Evolutionary conservation across 1,139 yeast genomes (phyloP), one percentile per base, ranked within the genome.

Genomic region (Yamadazyma spencermartinsiae): DNA sequence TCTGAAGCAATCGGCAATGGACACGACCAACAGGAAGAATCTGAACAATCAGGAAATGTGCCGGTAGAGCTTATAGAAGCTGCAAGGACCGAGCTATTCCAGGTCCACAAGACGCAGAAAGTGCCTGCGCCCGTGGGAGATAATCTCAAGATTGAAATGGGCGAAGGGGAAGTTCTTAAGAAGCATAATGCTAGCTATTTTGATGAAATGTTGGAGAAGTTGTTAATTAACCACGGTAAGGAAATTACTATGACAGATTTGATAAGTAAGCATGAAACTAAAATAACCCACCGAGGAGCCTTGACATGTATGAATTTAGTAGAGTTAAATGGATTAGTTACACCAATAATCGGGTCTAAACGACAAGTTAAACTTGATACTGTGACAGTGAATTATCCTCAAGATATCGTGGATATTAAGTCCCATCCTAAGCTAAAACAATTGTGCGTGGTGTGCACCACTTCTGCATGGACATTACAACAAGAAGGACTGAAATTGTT

Each of bases 41-140:
- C 5, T 8, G 12, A 6, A 12, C 26, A 10, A 13, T 20, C 8
- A 16, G 43, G 32, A 17, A 27, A 27, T 18, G 37, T 36, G 10
- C 62, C 66, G 0, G 55, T 44, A 3, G 61, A 55, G 0, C 48
- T 49, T 2, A 63, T 74, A 15, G 44, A 55, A 4, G 35, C 38
- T 7, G 74, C 77, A 2, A 62, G 71, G 24, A 65, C 61, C 12
- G 59, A 59, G 26, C 56, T 76, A 17, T 74, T 69, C 46, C 58
- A 56, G 19, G 31, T 64, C 4, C 81, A 76, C 49, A 75, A 73
- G 45, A 50, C 71, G 2, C 59, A 61, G 37, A 76, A 74, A 44
- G 55, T 61, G 4, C 52, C 62, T 11, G 54, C 65, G n/a, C 60
- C 68, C 3, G 34, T 34, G 9, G 29, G 19, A 3, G 33, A 21